Base-by-base conservation (phyloP, 306 rosid species). In the Inga oerstediana region DNA sequence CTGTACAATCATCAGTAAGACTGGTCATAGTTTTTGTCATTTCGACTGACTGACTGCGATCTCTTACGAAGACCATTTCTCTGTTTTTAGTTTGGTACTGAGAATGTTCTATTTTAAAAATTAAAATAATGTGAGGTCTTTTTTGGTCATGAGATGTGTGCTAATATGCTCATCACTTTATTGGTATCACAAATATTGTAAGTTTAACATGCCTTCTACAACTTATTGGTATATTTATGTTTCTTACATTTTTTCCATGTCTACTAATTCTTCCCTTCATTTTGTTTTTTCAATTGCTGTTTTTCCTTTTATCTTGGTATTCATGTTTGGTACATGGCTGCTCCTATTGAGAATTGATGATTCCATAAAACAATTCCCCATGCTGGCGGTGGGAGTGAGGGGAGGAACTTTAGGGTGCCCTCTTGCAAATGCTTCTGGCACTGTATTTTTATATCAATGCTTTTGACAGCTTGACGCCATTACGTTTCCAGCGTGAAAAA, bases 1-100 rank as follows among this genome's bases (percentile, higher is more conserved):
- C 49, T 80, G 41, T 65, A 56, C 74, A 54, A 64, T 11, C 24
- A 54, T 82, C 65, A 70, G 59, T 64, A 68, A 16, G 35, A 19
- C 52, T 72, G 13, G 1, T 75, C 19, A 19, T 62, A 22, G 37
- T 70, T 82, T 44, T 82, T 41, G 12, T 51, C 41, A 75, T 24
- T 79, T 52, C 51, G 81, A 75, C 69, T 3, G 59, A 68, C 78
- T 67, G 48, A 41, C 58, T 58, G 56, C 84, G 20, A 39, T 82
- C 58, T 74, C 78, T 73, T 39, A 70, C 4, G 34, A 59, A 75
- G 27, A 46, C 35, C 48, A 84, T 68, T 45, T 58, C 64, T 35
- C 8, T 45, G 51, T 74, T 70, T 9, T 7, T 83, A 49, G 68
- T 80, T 48, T 15, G 43, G 16, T 65, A 74, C 52, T 52, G 52